Conservation (phyloP, 805 yeast genomes). For the Diddensiella santjacobensis region DNA sequence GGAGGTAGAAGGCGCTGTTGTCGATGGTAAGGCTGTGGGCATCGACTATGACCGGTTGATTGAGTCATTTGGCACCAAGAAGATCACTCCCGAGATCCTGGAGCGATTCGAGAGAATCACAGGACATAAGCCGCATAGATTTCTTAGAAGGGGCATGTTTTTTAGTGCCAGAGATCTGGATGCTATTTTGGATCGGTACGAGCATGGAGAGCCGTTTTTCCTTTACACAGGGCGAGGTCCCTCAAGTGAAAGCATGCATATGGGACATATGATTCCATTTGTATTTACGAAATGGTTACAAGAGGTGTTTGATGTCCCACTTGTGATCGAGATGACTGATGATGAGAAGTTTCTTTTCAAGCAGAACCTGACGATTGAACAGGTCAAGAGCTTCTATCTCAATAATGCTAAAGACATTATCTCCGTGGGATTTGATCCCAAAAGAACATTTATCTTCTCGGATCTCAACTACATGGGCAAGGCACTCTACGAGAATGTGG, state of each 20-base stretch:
- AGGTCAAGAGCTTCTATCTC: slow-evolving; percentile 72
- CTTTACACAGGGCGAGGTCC: slow-evolving; percentile 98
- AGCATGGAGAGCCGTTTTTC: slow-evolving; percentile 92
- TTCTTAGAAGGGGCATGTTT: slow-evolving; percentile 84
- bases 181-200: slow-evolving; percentile 80
- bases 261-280: slow-evolving; percentile 97
- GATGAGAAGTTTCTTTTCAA: slow-evolving; percentile 96
- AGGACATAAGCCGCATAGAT: slow-evolving; percentile 88
- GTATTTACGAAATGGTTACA: slow-evolving; percentile 96
- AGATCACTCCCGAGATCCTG: slow-evolving; percentile 66
- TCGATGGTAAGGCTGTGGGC: slow-evolving; percentile 84
- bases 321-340: slow-evolving; percentile 90
- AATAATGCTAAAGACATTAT: slow-evolving; percentile 91
- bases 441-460: slow-evolving; percentile 91
- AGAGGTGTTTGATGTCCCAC: slow-evolving; percentile 94
- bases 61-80: slow-evolving; percentile 79
- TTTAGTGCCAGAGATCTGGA: slow-evolving; percentile 71
- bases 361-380: slow-evolving; percentile 81
- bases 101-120: slow-evolving; percentile 74
- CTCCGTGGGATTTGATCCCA: slow-evolving; percentile 90
- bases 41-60: slow-evolving; percentile 90
- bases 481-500: slow-evolving; percentile 89
- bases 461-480: slow-evolving; percentile 93
- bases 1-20: slow-evolving; percentile 99
- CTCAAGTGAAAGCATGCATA: slow-evolving; percentile 86